Percentiles rank a stretch among this genome's conserved stretches.
phyloP scores from a whole-genome alignment of 331 rosid species.

The Dryas integrifolia region DNA sequence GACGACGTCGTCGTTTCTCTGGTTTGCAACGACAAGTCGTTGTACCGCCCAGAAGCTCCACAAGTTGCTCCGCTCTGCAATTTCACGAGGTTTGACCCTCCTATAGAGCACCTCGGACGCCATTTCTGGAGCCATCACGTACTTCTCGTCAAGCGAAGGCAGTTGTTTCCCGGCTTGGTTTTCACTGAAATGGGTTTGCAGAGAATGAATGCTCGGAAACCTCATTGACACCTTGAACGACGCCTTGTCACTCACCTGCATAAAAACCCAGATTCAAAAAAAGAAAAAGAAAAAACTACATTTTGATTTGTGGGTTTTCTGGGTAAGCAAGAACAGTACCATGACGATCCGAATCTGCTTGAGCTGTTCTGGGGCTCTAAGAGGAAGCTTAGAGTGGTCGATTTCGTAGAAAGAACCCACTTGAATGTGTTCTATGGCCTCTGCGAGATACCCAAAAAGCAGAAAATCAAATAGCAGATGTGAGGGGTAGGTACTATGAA shows the following conservation, averaged over 20 bases:
- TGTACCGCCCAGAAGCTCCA: slow-evolving; percentile 67
- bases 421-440: slow-evolving; percentile 37
- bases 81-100: slow-evolving; percentile 47
- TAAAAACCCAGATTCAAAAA: neutral
- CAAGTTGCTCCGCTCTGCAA: slow-evolving; percentile 37
- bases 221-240: slow-evolving; percentile 47
- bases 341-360: slow-evolving; percentile 49
- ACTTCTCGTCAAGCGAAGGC: slow-evolving; percentile 65
- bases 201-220: slow-evolving; percentile 70
- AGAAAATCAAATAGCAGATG: neutral
- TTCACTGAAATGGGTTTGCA: slow-evolving; percentile 47
- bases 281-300: neutral
- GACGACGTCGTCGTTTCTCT: neutral
- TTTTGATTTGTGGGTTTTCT: neutral
- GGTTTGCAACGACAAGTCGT: neutral
- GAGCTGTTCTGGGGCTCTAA: slow-evolving; percentile 47
- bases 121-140: slow-evolving; percentile 42
- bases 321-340: slow-evolving; percentile 33
- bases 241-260: slow-evolving; percentile 58
- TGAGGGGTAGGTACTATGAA: too few species aligned
- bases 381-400: slow-evolving; percentile 58
- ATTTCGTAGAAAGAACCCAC: slow-evolving; percentile 62
- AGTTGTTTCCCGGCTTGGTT: slow-evolving; percentile 28
- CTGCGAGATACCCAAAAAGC: slow-evolving; percentile 31
- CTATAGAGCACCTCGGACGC: slow-evolving; percentile 55